Evolutionary conservation across 1,284 basidiomycete genomes (phyloP), one percentile per base, ranked within the genome.

Genomic region (Moesziomyces antarcticus): DNA sequence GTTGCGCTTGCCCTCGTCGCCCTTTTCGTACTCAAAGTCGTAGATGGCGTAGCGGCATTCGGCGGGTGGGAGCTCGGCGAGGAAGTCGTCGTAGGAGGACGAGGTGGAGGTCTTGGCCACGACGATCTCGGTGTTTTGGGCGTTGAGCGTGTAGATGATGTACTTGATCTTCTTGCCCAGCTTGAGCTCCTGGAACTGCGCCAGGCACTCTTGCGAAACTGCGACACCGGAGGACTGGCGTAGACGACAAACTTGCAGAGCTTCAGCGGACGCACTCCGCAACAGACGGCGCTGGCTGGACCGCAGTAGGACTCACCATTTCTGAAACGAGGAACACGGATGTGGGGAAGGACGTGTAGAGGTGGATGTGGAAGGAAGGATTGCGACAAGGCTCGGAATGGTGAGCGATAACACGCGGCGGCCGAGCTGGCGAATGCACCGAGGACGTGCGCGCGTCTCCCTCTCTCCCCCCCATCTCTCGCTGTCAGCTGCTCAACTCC

Each of bases 11-110:
- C 92, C 92, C 70, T 87, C 88, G 52, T 88, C 93, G 20, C 87
- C 92, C 71, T 90, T 90, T 86, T 92, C 89, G 83, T 88, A 98
- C 83, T 93, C 90, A 72, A 96, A 91, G 85, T 98, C 95, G 85
- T 94, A 97, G 48, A 98, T 89, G 33, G 92, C 95, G 90, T 91
- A 99, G 85, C 92, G 88, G 84, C 92, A 93, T 80, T 93, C 89
- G 21, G 79, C 76, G 82, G 90, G 88, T 1, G 94, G 94, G 49
- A 99, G 88, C 80, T 92, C 89, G 0, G 57, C 83, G 61, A 94
- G 56, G 85, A 99, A 98, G 1, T 88, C 87, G 3, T 95, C 92
- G 85, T 93, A 98, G 62, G 89, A 83, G 64, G 85, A 73, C 43
- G 76, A 78, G 42, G 71, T 69, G 40, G 75, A 81, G 27, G 67